Conservation (phyloP, 139 green algal genomes). For the Chlamydomonas incerta region DNA sequence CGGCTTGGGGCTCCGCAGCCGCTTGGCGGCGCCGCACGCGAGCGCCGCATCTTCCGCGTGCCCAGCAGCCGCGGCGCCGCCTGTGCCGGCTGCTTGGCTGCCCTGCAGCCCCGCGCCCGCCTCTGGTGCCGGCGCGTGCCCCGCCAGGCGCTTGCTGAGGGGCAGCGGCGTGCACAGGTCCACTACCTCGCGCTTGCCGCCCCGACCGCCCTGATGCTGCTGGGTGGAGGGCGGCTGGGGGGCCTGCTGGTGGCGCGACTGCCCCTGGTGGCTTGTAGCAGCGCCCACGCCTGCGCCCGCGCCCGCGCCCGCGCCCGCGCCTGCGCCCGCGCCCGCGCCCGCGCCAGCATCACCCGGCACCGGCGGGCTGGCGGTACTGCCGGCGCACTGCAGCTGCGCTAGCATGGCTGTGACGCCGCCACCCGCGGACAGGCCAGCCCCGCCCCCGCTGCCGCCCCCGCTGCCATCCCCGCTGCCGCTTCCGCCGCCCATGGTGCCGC, state of each 20-base stretch:
- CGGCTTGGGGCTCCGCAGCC: slow-evolving; percentile 28
- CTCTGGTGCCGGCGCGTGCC: neutral
- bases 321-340: too few relatives aligned
- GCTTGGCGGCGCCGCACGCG: neutral
- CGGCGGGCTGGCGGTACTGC: neutral
- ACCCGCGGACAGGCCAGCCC: neutral
- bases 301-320: too few relatives aligned
- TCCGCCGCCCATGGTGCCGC: neutral
- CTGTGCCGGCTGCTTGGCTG: neutral
- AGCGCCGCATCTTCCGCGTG: neutral
- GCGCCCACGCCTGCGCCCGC: too few relatives aligned
- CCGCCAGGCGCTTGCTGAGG: slow-evolving; percentile 13
- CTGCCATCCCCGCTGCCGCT: neutral
- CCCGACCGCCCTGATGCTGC: too few relatives aligned
- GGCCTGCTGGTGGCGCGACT: too few relatives aligned
- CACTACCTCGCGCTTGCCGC: neutral
- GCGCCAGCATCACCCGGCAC: too few relatives aligned
- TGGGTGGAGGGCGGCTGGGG: too few relatives aligned
- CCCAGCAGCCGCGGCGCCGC: neutral
- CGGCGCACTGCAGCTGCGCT: slow-evolving; percentile 1
- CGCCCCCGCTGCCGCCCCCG: neutral
- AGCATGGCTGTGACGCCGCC: slow-evolving; percentile 1
- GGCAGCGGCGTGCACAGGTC: slow-evolving; percentile 39
- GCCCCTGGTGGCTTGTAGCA: too few relatives aligned
- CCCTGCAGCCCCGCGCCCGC: neutral